Base-by-base conservation (phyloP, 1,284 basidiomycete species). In the Tilletia caries region DNA sequence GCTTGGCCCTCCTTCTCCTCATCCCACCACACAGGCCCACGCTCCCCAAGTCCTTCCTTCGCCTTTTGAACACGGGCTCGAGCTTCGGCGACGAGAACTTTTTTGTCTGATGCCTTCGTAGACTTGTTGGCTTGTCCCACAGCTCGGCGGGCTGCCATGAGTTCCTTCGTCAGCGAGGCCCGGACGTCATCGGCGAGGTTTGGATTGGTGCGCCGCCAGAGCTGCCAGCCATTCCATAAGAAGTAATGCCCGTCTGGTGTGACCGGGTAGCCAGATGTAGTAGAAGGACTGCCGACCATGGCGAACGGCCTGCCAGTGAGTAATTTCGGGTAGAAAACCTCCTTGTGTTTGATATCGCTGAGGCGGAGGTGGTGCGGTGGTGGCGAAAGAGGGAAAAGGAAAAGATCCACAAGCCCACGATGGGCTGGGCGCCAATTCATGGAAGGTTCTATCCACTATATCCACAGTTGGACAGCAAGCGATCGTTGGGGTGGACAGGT, bases 181-280 rank as follows among this genome's bases (percentile, higher is more conserved):
- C 33, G 29, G 6, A 33, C 32, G 15, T 29, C 32, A 3, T 12
- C 33, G 29, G 27, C 8, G 58, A 62, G 29, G 32, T 33, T 37
- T 33, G 58, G 58, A n/a, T 62, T 34, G 4, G 58, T 37, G 32
- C 58, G 34, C 34, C 58, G 58, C 58, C 58, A 62, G 29, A 62
- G 58, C 20, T 62, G 58, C 58, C 58, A 34, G 32, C 58, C 58
- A 2, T 62, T 62, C 58, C 58, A 62, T 25, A 62, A 29, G 58
- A 62, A 62, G 29, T 62, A 62, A 29, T 62, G 58, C 2, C 58
- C 58, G 58, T 62, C 58, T 33, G 58, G 58, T 15, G 58, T 62
- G 2, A 62, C 13, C 27, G 32, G 58, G 32, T 34, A 15, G 25
- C 12, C 43, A 20, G 43, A 20, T 44, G 10, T 44, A 20, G 43